These are phyloP conservation scores for Termitomyces sp. DNA, from an alignment of 1,284 basidiomycete genomes.

Conservation along the genomic window DNA sequence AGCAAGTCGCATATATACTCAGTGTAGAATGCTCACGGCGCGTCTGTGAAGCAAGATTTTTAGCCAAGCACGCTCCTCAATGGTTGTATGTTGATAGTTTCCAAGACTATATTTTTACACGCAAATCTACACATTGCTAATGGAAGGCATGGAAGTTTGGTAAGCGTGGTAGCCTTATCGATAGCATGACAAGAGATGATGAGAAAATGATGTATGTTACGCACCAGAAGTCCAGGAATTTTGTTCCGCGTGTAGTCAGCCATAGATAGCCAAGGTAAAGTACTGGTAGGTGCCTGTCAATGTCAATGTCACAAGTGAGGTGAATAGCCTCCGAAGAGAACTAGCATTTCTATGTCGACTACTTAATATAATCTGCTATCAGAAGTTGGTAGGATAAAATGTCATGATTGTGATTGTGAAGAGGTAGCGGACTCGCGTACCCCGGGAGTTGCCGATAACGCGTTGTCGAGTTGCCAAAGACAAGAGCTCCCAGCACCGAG, in stretches of 20 bases:
- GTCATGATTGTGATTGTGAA: not conserved
- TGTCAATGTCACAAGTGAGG: too few species aligned
- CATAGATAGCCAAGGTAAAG: not conserved
- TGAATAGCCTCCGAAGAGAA: not conserved
- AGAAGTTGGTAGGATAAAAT: not conserved
- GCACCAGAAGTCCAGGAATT: not conserved
- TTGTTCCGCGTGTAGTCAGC: not conserved
- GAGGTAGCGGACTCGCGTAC: not conserved
- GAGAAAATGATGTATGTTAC: not conserved
- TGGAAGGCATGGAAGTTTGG: not conserved
- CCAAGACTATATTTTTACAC: too few species aligned
- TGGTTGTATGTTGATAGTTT: not conserved
- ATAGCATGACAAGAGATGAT: not conserved
- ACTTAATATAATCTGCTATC: not conserved
- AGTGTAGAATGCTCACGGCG: not conserved
- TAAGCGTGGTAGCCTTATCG: not conserved
- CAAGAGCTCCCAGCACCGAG: not conserved
- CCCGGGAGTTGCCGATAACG: not conserved
- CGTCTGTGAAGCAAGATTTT: not conserved
- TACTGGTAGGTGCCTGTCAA: not conserved
- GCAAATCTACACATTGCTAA: not conserved
- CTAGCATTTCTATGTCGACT: not conserved
- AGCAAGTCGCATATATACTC: not conserved
- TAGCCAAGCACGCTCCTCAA: not conserved
- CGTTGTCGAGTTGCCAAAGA: not conserved